Conservation (phyloP, 352 stramenopile species). For the Phytophthora megakarya region DNA sequence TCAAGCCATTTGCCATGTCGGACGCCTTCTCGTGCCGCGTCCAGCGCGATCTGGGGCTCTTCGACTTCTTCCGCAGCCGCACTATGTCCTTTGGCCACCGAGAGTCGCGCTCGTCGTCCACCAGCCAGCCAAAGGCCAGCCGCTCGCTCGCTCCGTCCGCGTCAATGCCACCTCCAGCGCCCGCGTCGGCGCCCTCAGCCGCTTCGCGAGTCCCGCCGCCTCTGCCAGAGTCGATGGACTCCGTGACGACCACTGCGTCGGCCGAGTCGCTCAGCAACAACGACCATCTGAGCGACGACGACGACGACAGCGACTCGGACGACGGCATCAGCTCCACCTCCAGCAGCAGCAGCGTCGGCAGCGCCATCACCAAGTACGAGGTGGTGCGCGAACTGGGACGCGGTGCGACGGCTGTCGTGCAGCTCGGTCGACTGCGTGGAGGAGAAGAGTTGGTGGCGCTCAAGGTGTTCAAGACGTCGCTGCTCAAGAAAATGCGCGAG, state of each 20-base stretch:
- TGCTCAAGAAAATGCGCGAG: slow-evolving; percentile 87
- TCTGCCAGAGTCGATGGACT: slow-evolving; percentile 38
- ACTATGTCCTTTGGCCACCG: slow-evolving; percentile 48
- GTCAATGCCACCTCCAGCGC: slow-evolving; percentile 33
- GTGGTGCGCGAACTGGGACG: slow-evolving; percentile 81
- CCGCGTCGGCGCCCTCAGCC: slow-evolving; percentile 4
- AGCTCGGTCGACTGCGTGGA: slow-evolving; percentile 71
- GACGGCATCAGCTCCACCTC: slow-evolving; percentile 24
- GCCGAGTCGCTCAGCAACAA: slow-evolving; percentile 47
- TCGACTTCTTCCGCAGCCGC: slow-evolving; percentile 79
- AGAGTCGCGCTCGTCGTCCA: slow-evolving; percentile 30
- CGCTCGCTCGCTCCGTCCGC: slow-evolving; percentile 23
- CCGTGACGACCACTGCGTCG: slow-evolving; percentile 44
- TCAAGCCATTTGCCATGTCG: slow-evolving; percentile 27
- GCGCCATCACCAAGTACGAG: slow-evolving; percentile 79
- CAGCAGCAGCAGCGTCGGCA: slow-evolving; percentile 24
- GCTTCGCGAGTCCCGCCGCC: background rate
- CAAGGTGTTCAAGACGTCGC: slow-evolving; percentile 87
- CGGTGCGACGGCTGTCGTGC: slow-evolving; percentile 78
- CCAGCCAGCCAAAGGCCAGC: slow-evolving; percentile 20
- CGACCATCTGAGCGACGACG: slow-evolving; percentile 47
- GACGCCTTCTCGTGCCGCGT: slow-evolving; percentile 36
- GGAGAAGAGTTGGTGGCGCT: slow-evolving; percentile 68
- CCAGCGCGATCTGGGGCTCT: slow-evolving; percentile 52
- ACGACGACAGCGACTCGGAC: slow-evolving; percentile 44